Conservation (phyloP, 2,329 filamentous ascomycete genomes). For the Chaetomium strumarium region DNA sequence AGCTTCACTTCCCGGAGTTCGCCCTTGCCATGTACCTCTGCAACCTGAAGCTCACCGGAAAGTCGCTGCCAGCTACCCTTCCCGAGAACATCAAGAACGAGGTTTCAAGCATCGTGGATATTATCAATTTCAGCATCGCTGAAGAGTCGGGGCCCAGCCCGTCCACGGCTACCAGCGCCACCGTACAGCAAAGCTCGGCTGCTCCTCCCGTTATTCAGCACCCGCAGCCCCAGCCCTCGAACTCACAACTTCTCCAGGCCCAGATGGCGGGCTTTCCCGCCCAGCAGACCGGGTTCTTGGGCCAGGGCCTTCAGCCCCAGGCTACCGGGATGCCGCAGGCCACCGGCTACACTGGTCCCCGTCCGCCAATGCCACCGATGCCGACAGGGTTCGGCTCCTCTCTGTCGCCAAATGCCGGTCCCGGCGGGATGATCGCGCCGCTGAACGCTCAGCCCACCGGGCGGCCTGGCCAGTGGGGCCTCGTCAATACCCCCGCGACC, state of each 20-base stretch:
- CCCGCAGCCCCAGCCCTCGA: conserved; percentile 70
- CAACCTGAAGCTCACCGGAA: conserved; percentile 86
- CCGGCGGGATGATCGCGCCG: conserved; percentile 61
- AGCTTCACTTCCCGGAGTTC: conserved; percentile 95
- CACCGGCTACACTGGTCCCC: conserved; percentile 73
- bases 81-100: conserved; percentile 91
- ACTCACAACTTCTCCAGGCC: conserved; percentile 54
- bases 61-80: conserved; percentile 65
- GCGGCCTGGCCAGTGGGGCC: conserved; percentile 91
- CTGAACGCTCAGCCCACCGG: conserved; percentile 94
- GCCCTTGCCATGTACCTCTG: conserved; percentile 98
- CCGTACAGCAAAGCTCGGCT: conserved; percentile 44
- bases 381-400: conserved; percentile 51
- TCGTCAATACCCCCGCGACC: conserved; percentile 86
- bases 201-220: conserved; percentile 56
- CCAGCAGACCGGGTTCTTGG: conserved; percentile 52
- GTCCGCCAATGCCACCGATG: conserved; percentile 81
- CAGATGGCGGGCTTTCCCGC: conserved; percentile 65
- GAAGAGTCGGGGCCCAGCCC: conserved; percentile 57
- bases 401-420: conserved; percentile 42
- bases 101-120: conserved; percentile 98
- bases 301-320: conserved; percentile 59
- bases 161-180: conserved; percentile 56
- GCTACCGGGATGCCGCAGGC: conserved; percentile 69
- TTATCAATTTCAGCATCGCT: conserved; percentile 88